phyloP scores from a whole-genome alignment of 108 stramenopile species.

The Pseudonitzschia delicatissima region DNA sequence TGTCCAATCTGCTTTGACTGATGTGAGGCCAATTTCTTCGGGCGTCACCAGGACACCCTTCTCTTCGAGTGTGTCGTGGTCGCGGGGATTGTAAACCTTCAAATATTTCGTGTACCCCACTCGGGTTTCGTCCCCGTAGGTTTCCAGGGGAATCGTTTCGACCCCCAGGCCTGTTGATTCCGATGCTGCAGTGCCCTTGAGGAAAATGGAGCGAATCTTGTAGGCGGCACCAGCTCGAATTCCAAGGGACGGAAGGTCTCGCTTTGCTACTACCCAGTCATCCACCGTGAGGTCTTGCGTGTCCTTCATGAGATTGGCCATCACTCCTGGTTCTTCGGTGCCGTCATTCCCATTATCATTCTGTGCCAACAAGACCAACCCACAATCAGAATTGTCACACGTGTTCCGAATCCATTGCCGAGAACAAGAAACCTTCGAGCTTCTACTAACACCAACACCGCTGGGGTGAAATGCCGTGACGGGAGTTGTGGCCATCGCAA shows the following conservation, averaged over 20 bases:
- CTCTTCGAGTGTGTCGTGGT: background rate
- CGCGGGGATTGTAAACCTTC: background rate
- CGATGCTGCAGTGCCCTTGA: conserved; percentile 18
- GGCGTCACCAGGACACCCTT: conserved; percentile 49
- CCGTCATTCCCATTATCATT: background rate
- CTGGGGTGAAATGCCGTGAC: no score
- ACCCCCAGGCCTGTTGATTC: background rate
- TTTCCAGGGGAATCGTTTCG: background rate
- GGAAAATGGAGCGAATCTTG: conserved; percentile 49
- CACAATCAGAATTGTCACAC: no score
- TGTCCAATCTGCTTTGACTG: conserved; percentile 39
- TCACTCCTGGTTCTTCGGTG: background rate
- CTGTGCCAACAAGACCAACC: no score
- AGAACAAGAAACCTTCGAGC: no score
- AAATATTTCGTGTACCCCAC: conserved; percentile 16
- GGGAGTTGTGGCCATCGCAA: no score
- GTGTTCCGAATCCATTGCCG: no score
- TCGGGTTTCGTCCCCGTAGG: background rate
- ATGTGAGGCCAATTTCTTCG: conserved; percentile 51
- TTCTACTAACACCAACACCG: no score
- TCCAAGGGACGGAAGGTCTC: conserved; percentile 31
- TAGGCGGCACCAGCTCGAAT: conserved; percentile 45
- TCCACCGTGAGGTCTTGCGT: conserved; percentile 26
- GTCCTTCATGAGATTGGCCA: conserved; percentile 5
- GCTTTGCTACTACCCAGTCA: conserved; percentile 49